Conservation (phyloP, 2,329 filamentous ascomycete species). For the Hypoxylon sp. region DNA sequence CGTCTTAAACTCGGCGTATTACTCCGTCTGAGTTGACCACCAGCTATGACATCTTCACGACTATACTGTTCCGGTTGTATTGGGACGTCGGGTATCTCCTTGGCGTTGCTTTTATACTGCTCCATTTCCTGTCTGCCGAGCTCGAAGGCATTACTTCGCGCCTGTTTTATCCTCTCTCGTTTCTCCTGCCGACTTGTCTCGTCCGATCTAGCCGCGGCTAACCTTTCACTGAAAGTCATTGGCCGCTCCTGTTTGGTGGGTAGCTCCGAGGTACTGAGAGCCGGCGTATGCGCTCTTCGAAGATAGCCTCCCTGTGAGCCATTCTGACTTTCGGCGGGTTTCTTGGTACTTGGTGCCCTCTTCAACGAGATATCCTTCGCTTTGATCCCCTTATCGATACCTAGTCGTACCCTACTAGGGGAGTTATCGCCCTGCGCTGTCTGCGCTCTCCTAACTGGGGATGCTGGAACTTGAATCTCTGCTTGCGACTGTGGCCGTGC, state of each 20-base stretch:
- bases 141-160: conserved; percentile 70
- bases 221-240: conserved; percentile 84
- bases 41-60: conserved; percentile 73
- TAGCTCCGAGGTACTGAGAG: conserved; percentile 47
- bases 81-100: conserved; percentile 67
- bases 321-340: conserved; percentile 52
- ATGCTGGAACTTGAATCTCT: conserved; percentile 80
- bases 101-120: conserved; percentile 70
- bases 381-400: conserved; percentile 89
- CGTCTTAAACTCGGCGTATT: conserved; percentile 58
- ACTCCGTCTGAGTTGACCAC: conserved; percentile 59
- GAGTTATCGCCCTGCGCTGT: conserved; percentile 73
- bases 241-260: conserved; percentile 58
- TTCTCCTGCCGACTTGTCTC: conserved; percentile 67
- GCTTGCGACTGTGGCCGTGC: conserved; percentile 53
- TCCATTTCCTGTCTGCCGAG: conserved; percentile 73
- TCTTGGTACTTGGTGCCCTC: conserved; percentile 71
- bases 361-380: conserved; percentile 89
- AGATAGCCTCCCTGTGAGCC: conserved; percentile 59
- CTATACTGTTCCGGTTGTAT: conserved; percentile 68
- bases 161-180: conserved; percentile 66
- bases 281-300: conserved; percentile 61
- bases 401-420: conserved; percentile 83
- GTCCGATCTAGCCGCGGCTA: conserved; percentile 77
- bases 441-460: conserved; percentile 75